These are phyloP conservation scores for Xylaria sp. DNA, from an alignment of 2,329 filamentous ascomycete species.

Conservation along the genomic window DNA sequence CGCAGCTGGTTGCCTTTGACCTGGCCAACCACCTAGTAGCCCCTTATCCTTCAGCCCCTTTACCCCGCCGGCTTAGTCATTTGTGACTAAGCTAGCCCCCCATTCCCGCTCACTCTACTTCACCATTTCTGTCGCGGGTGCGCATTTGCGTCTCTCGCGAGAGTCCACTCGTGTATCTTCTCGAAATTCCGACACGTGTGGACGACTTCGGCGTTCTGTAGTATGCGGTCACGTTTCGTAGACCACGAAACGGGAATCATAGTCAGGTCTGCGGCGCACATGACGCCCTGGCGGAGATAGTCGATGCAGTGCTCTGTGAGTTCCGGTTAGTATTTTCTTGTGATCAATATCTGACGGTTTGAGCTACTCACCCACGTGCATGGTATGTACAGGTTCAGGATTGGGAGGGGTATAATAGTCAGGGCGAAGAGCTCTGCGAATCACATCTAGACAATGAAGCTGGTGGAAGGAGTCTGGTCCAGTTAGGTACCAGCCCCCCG, in stretches of 20 bases:
- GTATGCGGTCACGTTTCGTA: slow-evolving; percentile 7
- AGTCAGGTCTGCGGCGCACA: slow-evolving; percentile 18
- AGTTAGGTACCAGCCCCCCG: slow-evolving; percentile 16
- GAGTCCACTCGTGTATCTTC: slow-evolving; percentile 22
- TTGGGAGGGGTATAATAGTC: slow-evolving; percentile 20
- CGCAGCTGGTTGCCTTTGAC: too few species aligned
- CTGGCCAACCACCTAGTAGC: too few species aligned
- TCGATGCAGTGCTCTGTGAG: slow-evolving; percentile 15
- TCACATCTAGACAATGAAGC: slow-evolving; percentile 16
- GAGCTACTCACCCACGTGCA: slow-evolving; percentile 14
- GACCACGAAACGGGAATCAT: slow-evolving; percentile 17
- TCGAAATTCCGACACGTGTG: slow-evolving; percentile 22
- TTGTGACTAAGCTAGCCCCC: too few species aligned
- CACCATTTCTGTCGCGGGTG: background rate
- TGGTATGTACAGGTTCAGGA: slow-evolving; percentile 14
- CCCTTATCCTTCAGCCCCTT: too few species aligned
- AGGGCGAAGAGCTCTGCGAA: slow-evolving; percentile 17
- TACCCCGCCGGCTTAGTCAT: too few species aligned
- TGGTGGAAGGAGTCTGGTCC: slow-evolving; percentile 19
- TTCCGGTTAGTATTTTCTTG: background rate
- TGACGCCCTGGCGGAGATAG: slow-evolving; percentile 19
- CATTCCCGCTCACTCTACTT: background rate
- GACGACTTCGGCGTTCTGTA: slow-evolving; percentile 14
- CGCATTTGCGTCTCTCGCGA: slow-evolving; percentile 8
- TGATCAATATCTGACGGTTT: background rate